Conservation (phyloP, 2,329 filamentous ascomycete species). For the Corynespora cassiicola region DNA sequence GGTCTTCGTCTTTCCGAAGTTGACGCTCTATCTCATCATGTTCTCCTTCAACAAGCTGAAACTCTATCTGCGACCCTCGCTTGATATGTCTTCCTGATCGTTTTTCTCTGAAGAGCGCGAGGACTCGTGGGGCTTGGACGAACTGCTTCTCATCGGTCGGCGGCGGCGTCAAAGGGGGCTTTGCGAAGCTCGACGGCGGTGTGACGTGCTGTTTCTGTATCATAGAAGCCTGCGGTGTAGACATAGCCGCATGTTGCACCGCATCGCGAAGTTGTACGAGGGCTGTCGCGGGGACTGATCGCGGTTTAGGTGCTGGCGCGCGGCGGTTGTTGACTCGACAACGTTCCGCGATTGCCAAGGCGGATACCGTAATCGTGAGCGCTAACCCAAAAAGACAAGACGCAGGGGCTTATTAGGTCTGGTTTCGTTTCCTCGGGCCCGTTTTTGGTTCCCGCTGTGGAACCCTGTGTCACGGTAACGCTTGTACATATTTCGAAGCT, state of each 20-base stretch:
- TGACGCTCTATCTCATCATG: constrained; percentile 13
- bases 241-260: constrained; percentile 18
- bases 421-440: too few relatives aligned
- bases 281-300: constrained; percentile 6
- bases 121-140: constrained; percentile 13
- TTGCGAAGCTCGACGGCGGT: constrained; percentile 15
- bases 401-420: too few relatives aligned
- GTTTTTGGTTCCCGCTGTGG: too few relatives aligned
- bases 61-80: constrained; percentile 12
- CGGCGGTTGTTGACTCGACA: too few relatives aligned
- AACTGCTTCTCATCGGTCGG: constrained; percentile 19
- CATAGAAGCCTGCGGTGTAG: constrained; percentile 7
- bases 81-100: constrained; percentile 14
- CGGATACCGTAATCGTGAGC: too few relatives aligned
- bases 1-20: constrained; percentile 7
- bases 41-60: constrained; percentile 12
- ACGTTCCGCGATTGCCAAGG: too few relatives aligned
- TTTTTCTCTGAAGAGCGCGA: constrained; percentile 20
- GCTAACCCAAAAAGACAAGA: too few relatives aligned
- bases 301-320: background rate
- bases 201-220: constrained; percentile 15
- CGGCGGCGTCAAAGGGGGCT: constrained; percentile 17
- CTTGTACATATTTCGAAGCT: too few relatives aligned
- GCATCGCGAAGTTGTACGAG: constrained; percentile 15
- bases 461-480: too few relatives aligned